Evolutionary conservation across 352 stramenopile genomes (phyloP), one percentile per base, ranked within the genome.

Genomic region (Thalassiosira livingstoniorum): DNA sequence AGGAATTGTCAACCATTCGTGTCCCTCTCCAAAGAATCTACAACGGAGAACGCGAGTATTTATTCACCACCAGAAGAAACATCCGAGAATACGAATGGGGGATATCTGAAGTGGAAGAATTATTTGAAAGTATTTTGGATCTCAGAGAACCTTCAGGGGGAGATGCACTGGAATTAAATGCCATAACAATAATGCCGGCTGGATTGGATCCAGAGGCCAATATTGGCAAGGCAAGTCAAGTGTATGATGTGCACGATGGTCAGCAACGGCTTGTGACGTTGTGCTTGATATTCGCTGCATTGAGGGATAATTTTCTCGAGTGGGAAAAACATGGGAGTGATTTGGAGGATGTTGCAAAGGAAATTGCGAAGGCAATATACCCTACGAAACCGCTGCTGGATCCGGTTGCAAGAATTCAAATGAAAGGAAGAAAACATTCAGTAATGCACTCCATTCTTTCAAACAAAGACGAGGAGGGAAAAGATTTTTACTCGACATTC

Each of bases 171-270:
- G 57, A 65, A 23, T 25, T 71, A 1, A 53, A 53, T 58, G 34
- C 63, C 13, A 71, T 71, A 34, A 58, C 32, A 3, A 71, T 71
- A 3, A 71, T 71, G 63, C 11, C 31, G 29, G 5, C 32, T 13
- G 2, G 5, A 27, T n/a, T 34, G 21, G 47, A 58, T n/a, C 18
- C 39, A 61, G 11, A 65, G 4, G 29, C 31, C 5, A 60, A 58
- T 11, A n/a, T 71, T 10, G 63, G 63, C 2, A 71, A 39, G 43
- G 58, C 18, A 3, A 71, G 63, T 71, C 37, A 31, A 42, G 15
- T 57, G 2, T 71, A 45, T 39, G 63, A 71, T 58, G 63, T 71
- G 2, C 47, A 71, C 32, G 63, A 71, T 71, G 63, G 63, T 2
- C 63, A 71, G 32, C 63, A 71, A 31, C 63, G 63, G 3, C 37